Conservation (phyloP, 495 filamentous ascomycete species). For the Tuber magnatum region DNA sequence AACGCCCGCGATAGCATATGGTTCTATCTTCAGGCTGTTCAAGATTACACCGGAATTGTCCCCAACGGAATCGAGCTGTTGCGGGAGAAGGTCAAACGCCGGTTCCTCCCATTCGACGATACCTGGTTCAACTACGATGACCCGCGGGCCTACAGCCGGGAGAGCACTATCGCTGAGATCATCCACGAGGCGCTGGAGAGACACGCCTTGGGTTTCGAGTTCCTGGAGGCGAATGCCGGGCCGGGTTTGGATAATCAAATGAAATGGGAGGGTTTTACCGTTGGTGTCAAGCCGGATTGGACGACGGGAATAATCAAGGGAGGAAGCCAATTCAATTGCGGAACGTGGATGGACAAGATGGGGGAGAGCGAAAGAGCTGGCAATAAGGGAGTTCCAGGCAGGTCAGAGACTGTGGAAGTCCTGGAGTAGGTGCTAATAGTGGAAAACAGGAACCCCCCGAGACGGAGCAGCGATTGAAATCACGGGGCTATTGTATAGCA, state of each 20-base stretch:
- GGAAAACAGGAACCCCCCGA: slow-evolving; percentile 66
- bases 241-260: slow-evolving; percentile 82
- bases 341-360: slow-evolving; percentile 99
- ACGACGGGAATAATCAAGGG: slow-evolving; percentile 86
- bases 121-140: slow-evolving; percentile 81
- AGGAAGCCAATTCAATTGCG: slow-evolving; percentile 88
- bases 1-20: slow-evolving; percentile 94
- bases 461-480: slow-evolving; percentile 96
- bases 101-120: slow-evolving; percentile 95
- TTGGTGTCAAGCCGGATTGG: slow-evolving; percentile 88
- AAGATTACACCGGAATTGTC: slow-evolving; percentile 81
- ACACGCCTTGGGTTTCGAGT: slow-evolving; percentile 81
- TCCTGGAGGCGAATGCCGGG: slow-evolving; percentile 91
- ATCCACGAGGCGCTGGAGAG: slow-evolving; percentile 89
- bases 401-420: not conserved
- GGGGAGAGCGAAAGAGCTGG: slow-evolving; percentile 89
- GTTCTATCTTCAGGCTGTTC: slow-evolving; percentile 93
- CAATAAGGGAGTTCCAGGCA: slow-evolving; percentile 76
- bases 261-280: slow-evolving; percentile 83
- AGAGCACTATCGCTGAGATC: slow-evolving; percentile 74
- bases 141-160: slow-evolving; percentile 71
- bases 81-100: slow-evolving; percentile 65
- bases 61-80: slow-evolving; percentile 70
- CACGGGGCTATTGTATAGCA: slow-evolving; percentile 83
- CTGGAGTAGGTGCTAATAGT: not conserved